These are phyloP conservation scores for Fonsecaea nubica DNA, from an alignment of 2,329 filamentous ascomycete species.

Conservation along the genomic window DNA sequence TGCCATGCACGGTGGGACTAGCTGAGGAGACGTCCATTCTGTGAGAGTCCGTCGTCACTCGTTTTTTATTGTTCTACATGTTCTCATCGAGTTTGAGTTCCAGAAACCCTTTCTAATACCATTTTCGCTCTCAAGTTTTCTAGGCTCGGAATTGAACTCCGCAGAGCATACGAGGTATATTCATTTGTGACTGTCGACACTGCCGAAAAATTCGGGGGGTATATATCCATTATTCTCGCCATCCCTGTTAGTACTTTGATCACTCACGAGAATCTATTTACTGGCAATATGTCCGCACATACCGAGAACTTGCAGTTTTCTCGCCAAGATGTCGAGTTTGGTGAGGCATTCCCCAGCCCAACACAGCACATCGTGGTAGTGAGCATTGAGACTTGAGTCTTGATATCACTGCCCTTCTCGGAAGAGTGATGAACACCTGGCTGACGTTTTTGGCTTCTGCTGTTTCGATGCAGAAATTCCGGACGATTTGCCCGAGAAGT, in stretches of 20 bases:
- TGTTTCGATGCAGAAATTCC: not conserved
- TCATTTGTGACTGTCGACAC: not conserved
- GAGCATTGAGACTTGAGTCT: not conserved
- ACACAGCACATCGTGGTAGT: not conserved
- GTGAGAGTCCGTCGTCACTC: not conserved
- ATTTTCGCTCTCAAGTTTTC: not conserved
- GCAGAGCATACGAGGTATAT: not conserved
- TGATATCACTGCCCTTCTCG: not conserved
- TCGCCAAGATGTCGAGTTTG: not conserved
- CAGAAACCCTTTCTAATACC: not conserved
- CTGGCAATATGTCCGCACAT: not conserved
- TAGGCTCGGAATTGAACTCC: not conserved
- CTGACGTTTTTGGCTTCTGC: not conserved
- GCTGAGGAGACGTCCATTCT: not conserved
- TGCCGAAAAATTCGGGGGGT: no score
- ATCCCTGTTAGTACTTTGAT: not conserved
- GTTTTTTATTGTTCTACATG: not conserved
- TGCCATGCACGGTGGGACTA: not conserved
- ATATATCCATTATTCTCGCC: not conserved
- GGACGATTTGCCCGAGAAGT: slow-evolving; percentile 1
- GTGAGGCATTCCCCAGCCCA: not conserved
- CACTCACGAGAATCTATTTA: not conserved
- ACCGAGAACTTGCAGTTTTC: not conserved
- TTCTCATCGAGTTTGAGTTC: not conserved
- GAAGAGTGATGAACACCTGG: not conserved